These are phyloP conservation scores for Saccharomyces pastorianus DNA, from an alignment of 1,139 yeast species.

Conservation along the genomic window DNA sequence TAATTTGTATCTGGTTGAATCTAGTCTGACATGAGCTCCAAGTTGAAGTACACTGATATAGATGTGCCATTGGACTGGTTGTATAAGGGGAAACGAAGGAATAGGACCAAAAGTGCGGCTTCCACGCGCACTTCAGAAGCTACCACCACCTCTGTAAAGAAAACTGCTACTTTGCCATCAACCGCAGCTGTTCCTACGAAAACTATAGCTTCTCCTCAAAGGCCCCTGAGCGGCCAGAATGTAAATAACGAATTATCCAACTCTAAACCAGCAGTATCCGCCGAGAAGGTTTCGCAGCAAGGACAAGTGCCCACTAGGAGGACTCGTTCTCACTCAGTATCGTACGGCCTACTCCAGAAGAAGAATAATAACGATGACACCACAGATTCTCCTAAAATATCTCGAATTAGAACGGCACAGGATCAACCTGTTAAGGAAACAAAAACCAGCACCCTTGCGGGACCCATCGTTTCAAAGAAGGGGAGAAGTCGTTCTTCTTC, in stretches of 20 bases:
- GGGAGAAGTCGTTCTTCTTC: conserved; percentile 8
- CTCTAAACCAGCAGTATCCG: background rate
- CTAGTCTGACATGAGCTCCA: background rate
- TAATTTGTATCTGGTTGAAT: background rate
- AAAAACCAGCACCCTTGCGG: background rate
- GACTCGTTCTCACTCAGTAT: background rate
- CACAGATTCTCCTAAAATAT: background rate
- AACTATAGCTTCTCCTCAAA: background rate
- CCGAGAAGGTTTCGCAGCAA: background rate
- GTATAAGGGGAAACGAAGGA: conserved; percentile 22
- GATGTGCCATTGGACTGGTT: conserved; percentile 30
- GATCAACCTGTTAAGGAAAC: background rate
- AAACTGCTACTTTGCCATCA: background rate
- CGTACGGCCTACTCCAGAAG: background rate
- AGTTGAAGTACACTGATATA: conserved; percentile 10
- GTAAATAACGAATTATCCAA: background rate
- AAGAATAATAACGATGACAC: background rate
- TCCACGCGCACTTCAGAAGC: background rate
- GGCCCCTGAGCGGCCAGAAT: background rate
- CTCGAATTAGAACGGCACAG: background rate
- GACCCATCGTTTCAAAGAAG: background rate
- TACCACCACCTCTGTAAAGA: background rate
- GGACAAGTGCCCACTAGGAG: background rate
- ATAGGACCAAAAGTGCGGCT: conserved; percentile 1
- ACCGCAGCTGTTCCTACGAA: background rate